A percentile compares a stretch with the other conserved stretches of the same genome.
Conservation (phyloP, 352 stramenopile species). For the Pythium apleroticum region DNA sequence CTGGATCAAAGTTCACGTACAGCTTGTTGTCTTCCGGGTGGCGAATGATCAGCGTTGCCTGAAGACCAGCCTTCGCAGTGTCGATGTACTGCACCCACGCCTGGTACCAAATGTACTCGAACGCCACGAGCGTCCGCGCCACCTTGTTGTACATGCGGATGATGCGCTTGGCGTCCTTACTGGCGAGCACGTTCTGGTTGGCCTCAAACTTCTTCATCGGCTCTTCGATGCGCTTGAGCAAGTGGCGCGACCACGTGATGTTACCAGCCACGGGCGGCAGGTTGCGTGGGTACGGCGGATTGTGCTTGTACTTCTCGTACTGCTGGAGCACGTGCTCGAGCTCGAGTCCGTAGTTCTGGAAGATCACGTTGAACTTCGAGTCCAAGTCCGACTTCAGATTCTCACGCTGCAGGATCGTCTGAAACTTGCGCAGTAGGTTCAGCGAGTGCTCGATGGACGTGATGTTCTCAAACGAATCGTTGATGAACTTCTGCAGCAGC, state of each 20-base stretch:
- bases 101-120: conserved; percentile 99
- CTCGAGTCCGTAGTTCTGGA: conserved; percentile 98
- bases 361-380: conserved; percentile 99
- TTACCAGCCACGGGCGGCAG: conserved; percentile 97
- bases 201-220: conserved; percentile 99
- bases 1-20: conserved; percentile 99
- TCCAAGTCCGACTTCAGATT: conserved; percentile 98
- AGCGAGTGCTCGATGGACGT: conserved; percentile 98
- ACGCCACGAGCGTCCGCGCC: conserved; percentile 95
- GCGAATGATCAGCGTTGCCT: conserved; percentile 98
- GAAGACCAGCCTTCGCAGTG: conserved; percentile 95
- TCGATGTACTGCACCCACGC: conserved; percentile 98
- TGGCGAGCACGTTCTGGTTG: conserved; percentile 96
- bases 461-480: conserved; percentile 99
- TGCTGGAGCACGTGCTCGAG: conserved; percentile 97
- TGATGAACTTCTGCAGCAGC: conserved; percentile 98
- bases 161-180: conserved; percentile 97
- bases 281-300: conserved; percentile 95
- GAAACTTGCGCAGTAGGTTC: conserved; percentile 96
- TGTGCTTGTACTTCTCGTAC: conserved; percentile 99
- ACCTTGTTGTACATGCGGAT: conserved; percentile 99
- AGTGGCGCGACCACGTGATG: conserved; percentile 97
- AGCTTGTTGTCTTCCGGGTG: conserved; percentile 98
- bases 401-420: conserved; percentile 97
- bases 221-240: conserved; percentile 98